These are phyloP conservation scores for Cryptococcus hybrid DNA, from an alignment of 1,284 basidiomycete species.

Conservation along the genomic window DNA sequence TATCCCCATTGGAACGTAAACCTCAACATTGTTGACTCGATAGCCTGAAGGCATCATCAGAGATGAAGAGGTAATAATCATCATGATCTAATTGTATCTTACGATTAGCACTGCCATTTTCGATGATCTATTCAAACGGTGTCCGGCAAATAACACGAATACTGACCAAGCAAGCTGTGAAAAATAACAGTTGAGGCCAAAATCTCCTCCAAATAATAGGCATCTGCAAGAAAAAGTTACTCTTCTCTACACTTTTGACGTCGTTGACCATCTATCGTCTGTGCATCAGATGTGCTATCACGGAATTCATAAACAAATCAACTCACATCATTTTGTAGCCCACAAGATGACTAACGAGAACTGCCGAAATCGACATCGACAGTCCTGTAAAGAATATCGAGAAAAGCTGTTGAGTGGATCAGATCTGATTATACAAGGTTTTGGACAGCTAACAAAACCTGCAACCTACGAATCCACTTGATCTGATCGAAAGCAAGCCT, in stretches of 20 bases:
- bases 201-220: slow-evolving; percentile 75
- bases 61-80: slow-evolving; percentile 29
- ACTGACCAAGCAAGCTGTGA: too few species aligned
- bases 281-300: not conserved
- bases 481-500: slow-evolving; percentile 63
- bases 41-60: slow-evolving; percentile 27
- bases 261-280: slow-evolving; percentile 64
- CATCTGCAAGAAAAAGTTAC: slow-evolving; percentile 84
- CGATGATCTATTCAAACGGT: slow-evolving; percentile 1
- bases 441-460: not conserved
- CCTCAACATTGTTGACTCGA: slow-evolving; percentile 24
- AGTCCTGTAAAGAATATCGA: slow-evolving; percentile 83
- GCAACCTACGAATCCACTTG: slow-evolving; percentile 57
- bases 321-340: slow-evolving; percentile 80
- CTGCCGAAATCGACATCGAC: slow-evolving; percentile 67
- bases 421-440: not conserved
- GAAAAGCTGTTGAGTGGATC: slow-evolving; percentile 51
- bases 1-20: slow-evolving; percentile 31
- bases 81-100: slow-evolving; percentile 20
- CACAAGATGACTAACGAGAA: slow-evolving; percentile 74
- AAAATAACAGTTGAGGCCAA: slow-evolving; percentile 63
- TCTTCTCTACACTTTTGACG: slow-evolving; percentile 70
- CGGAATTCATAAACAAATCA: not conserved
- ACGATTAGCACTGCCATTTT: not conserved
- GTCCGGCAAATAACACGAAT: slow-evolving; percentile 53